Evolutionary conservation across 1,139 yeast genomes (phyloP).

Genomic region (Pneumocystis oryctolagi): DNA sequence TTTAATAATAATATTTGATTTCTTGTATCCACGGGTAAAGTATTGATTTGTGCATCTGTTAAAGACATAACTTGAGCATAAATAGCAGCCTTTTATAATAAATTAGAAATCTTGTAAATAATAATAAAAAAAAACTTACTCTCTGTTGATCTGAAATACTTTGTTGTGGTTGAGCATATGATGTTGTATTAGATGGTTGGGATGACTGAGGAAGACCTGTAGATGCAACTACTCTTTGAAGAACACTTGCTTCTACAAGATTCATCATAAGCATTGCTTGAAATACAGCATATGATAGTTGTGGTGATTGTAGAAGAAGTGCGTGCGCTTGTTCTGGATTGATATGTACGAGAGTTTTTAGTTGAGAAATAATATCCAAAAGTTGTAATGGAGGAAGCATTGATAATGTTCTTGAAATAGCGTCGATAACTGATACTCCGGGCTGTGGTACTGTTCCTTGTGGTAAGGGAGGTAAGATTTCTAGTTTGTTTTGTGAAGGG

Average conservation of each 20-base stretch:
- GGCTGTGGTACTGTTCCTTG: conserved; percentile 33
- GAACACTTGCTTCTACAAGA: conserved; percentile 40
- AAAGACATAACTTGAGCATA: conserved; percentile 40
- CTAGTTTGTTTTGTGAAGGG: conserved; percentile 3
- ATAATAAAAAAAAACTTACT: neutral
- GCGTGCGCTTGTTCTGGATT: conserved; percentile 51
- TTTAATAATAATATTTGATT: conserved; percentile 16
- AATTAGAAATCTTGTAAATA: conserved; percentile 4
- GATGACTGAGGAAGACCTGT: conserved; percentile 16
- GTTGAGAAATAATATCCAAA: conserved; percentile 41
- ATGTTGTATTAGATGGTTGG: conserved; percentile 21
- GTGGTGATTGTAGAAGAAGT: conserved; percentile 58
- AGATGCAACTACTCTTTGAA: conserved; percentile 27
- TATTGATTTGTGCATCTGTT: conserved; percentile 46
- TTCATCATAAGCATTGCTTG: conserved; percentile 56
- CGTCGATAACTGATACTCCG: conserved; percentile 43
- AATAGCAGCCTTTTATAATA: conserved; percentile 26
- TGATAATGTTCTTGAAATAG: conserved; percentile 43
- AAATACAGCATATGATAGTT: conserved; percentile 64
- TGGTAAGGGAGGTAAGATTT: conserved; percentile 14
- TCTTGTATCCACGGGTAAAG: conserved; percentile 45
- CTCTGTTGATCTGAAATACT: conserved; percentile 3
- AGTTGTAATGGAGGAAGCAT: conserved; percentile 45
- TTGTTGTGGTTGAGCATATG: conserved; percentile 17
- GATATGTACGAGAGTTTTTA: conserved; percentile 46